Conservation (phyloP, 805 yeast genomes). For the Candida krabiensis region DNA sequence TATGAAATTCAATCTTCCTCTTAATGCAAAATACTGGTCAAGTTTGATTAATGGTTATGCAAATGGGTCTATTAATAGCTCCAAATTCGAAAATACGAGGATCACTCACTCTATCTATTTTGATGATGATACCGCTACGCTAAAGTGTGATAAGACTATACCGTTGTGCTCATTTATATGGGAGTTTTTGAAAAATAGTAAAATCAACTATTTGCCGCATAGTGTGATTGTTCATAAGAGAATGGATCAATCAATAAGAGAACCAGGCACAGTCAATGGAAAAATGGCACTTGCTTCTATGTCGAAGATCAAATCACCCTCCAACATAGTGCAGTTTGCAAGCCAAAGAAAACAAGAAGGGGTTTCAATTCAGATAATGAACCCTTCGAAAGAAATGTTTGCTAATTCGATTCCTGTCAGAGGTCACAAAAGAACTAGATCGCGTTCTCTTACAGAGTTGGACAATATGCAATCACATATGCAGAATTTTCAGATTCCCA, state of each 20-base stretch:
- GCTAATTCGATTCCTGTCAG: slow-evolving; percentile 5
- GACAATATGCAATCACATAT: slow-evolving; percentile 17
- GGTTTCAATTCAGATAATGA: too few species aligned
- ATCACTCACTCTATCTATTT: slow-evolving; percentile 30
- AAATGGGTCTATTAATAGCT: slow-evolving; percentile 28
- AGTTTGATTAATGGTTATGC: slow-evolving; percentile 30
- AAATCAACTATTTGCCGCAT: slow-evolving; percentile 25
- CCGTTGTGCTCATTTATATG: slow-evolving; percentile 33
- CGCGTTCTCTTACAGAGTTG: slow-evolving; percentile 34
- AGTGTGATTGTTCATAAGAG: slow-evolving; percentile 19
- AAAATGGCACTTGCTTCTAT: too few species aligned
- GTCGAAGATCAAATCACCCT: too few species aligned
- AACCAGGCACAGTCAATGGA: too few species aligned
- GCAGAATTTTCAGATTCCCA: background rate
- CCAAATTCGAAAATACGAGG: slow-evolving; percentile 23
- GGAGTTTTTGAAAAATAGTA: slow-evolving; percentile 27
- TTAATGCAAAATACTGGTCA: slow-evolving; percentile 34
- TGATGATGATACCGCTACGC: slow-evolving; percentile 28
- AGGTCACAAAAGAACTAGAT: slow-evolving; percentile 37
- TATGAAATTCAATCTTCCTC: slow-evolving; percentile 29
- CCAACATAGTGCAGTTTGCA: too few species aligned
- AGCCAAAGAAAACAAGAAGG: too few species aligned
- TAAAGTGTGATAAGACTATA: slow-evolving; percentile 9
- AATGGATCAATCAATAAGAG: background rate
- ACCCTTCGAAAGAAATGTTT: too few species aligned